A percentile compares a stretch with the other conserved stretches of the same genome.
Evolutionary conservation across 2,329 filamentous ascomycete species (phyloP).

Genomic region (Metarhizium rileyi): DNA sequence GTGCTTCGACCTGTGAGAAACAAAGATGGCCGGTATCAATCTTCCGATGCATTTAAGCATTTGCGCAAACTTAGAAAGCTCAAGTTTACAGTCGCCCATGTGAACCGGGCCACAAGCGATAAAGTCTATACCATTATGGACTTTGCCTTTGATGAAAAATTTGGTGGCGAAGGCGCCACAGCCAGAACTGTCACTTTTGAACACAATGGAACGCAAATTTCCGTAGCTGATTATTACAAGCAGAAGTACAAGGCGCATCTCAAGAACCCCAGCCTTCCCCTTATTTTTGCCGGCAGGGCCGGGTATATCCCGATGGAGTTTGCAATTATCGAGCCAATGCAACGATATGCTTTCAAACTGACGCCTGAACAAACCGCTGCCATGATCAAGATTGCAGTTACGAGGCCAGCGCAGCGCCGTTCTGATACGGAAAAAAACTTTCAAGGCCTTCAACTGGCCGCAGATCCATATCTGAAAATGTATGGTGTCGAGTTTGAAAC

Average conservation of each 20-base stretch:
- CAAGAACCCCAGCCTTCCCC: constrained; percentile 37
- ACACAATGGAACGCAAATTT: constrained; percentile 33
- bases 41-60: constrained; percentile 43
- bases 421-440: constrained; percentile 46
- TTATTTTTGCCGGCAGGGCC: constrained; percentile 46
- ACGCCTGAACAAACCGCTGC: constrained; percentile 55
- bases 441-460: constrained; percentile 54
- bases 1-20: constrained; percentile 26
- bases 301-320: constrained; percentile 54
- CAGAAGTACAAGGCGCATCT: constrained; percentile 44
- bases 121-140: constrained; percentile 43
- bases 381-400: constrained; percentile 94
- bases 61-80: constrained; percentile 45
- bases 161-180: constrained; percentile 35
- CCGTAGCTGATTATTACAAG: constrained; percentile 45
- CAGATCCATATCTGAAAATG: constrained; percentile 60
- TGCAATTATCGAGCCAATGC: constrained; percentile 40
- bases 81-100: constrained; percentile 45
- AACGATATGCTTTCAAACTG: constrained; percentile 55
- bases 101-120: constrained; percentile 30
- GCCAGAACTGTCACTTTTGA: constrained; percentile 47
- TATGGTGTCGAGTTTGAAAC: constrained; percentile 65
- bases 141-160: constrained; percentile 37
- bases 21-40: constrained; percentile 16
- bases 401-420: constrained; percentile 60